Evolutionary conservation across 2,329 filamentous ascomycete species (phyloP), one percentile per base, ranked within the genome.

Genomic region (Exophiala spinifera): DNA sequence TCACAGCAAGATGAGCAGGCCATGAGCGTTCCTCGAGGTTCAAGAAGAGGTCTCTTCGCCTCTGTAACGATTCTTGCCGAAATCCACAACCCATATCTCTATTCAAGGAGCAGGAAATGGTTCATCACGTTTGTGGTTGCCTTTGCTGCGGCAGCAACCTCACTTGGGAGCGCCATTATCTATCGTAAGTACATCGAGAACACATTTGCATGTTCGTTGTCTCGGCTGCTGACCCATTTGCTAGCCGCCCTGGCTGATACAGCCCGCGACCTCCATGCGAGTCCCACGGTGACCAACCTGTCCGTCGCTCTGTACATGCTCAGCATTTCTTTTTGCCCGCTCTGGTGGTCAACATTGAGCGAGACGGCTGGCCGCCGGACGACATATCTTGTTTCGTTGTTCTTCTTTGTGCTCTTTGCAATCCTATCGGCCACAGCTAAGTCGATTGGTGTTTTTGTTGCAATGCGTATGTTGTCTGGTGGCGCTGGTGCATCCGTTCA

Each of bases 261-360:
- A 53, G 74, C 84, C 0, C 65, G 66, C 3, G 83, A 87, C 17
- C 76, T 94, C 40, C 61, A 85, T 60, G 78, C 84, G 11, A 79
- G 80, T 0, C 70, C 81, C 14, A 87, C 87, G 1, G 73, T 89
- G n/a, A 83, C 85, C 52, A 95, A 94, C 68, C 66, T 94, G 53
- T 86, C 86, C 0, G 81, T 94, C 1, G 86, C 89, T 0, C 71
- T 92, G 53, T 94, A 91, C 68, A 90, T 94, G 88, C 76, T 94
- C 4, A 76, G 81, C 63, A 89, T 94, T 88, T 82, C 84, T 51
- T 88, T 94, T 43, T 92, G 91, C 62, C 89, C 89, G 0, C 76
- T 95, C 0, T 94, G 89, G 89, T 94, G 88, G 88, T 89, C 86
- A 1, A 86, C 86, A 1, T 91, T 94, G 65, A 89, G 86, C 7